These are phyloP conservation scores for Bolboschoenoplectus hybrid DNA, from an alignment of 202 grass and related monocot genomes.

Conservation along the genomic window DNA sequence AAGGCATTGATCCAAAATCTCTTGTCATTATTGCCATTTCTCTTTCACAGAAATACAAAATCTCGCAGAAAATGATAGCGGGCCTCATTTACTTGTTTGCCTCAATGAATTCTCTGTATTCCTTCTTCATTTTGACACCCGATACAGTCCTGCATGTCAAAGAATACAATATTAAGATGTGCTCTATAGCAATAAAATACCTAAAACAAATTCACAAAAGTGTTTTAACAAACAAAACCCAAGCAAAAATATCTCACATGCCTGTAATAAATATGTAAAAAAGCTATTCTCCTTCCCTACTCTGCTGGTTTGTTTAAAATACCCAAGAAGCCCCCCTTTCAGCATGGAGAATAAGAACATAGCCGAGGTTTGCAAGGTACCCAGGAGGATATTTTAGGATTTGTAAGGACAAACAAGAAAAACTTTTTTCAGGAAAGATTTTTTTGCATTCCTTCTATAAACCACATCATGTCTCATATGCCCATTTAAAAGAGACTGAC, in stretches of 20 bases:
- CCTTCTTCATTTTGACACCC: conserved; percentile 97
- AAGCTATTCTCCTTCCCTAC: background rate
- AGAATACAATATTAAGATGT: conserved; percentile 39
- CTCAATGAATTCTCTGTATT: conserved; percentile 89
- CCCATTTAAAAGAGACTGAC: background rate
- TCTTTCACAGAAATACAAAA: conserved; percentile 26
- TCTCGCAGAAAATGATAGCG: background rate
- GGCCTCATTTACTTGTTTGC: conserved; percentile 75
- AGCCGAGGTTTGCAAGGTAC: background rate
- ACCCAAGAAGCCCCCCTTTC: background rate
- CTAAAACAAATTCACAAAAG: background rate
- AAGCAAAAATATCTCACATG: background rate
- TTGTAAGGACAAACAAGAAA: background rate
- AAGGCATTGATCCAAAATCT: conserved; percentile 28
- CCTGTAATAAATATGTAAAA: background rate
- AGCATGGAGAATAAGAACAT: background rate
- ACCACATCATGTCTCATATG: background rate
- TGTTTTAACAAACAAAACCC: background rate
- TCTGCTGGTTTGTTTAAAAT: background rate
- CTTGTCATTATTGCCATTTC: background rate
- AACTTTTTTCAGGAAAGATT: background rate
- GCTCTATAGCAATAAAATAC: background rate
- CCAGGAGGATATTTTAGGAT: background rate
- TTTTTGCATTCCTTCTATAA: background rate
- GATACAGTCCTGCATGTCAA: conserved; percentile 72